Conservation (phyloP, 1,139 yeast genomes). For the Suhomyces atakaporum region DNA sequence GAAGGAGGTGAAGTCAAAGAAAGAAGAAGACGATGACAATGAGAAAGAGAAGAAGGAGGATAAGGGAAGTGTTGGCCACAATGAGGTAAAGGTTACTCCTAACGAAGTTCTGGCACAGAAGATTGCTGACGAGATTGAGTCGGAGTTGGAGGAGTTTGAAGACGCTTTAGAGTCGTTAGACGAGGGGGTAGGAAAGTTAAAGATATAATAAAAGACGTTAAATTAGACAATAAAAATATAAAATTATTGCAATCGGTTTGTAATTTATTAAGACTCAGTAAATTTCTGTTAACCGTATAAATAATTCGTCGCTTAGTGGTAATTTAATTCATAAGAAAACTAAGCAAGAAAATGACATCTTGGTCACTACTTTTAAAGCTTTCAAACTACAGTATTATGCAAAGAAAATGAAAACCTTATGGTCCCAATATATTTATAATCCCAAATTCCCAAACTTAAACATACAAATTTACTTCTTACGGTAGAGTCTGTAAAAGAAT, state of each 20-base stretch:
- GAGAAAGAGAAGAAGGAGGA: background rate
- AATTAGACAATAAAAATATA: background rate
- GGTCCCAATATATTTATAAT: too few relatives aligned
- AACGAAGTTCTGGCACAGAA: slow-evolving; percentile 2
- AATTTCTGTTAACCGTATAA: too few relatives aligned
- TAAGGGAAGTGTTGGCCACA: slow-evolving; percentile 1
- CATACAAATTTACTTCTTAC: slow-evolving; percentile 46
- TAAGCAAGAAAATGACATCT: too few relatives aligned
- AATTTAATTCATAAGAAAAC: too few relatives aligned
- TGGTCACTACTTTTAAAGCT: too few relatives aligned
- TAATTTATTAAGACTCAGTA: too few relatives aligned
- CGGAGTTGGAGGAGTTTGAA: slow-evolving; percentile 3
- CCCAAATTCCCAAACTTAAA: too few relatives aligned
- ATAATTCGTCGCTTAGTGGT: too few relatives aligned
- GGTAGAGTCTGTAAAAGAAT: slow-evolving; percentile 74
- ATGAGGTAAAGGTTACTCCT: too few relatives aligned
- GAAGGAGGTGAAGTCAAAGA: background rate
- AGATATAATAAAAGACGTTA: slow-evolving; percentile 5
- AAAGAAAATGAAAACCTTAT: too few relatives aligned
- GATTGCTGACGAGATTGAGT: slow-evolving; percentile 5
- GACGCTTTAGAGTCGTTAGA: slow-evolving; percentile 9
- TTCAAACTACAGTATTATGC: too few relatives aligned
- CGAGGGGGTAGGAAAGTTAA: slow-evolving; percentile 10
- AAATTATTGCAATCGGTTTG: too few relatives aligned
- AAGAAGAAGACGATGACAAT: background rate